A percentile compares a stretch with the other conserved stretches of the same genome.
These are phyloP conservation scores for Kwoniella dendrophila DNA, from an alignment of 768 basidiomycete species.

Conservation along the genomic window DNA sequence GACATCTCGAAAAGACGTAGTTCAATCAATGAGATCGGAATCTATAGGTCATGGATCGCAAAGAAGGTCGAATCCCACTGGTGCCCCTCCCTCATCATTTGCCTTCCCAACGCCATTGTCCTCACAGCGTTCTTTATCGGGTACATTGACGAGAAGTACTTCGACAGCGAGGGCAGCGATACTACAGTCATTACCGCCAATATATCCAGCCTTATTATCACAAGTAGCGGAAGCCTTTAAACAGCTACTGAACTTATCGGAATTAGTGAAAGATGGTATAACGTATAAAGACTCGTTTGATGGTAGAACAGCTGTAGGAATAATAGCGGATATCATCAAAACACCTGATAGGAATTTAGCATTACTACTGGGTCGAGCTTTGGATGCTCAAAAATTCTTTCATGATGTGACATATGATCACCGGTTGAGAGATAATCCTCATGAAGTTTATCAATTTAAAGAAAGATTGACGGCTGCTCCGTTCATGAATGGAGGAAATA, in stretches of 20 bases:
- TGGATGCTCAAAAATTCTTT: slow-evolving; percentile 98
- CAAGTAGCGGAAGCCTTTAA: slow-evolving; percentile 92
- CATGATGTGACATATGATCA: slow-evolving; percentile 99
- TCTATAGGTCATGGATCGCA: slow-evolving; percentile 41
- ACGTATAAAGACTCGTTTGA: slow-evolving; percentile 97
- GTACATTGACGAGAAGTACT: slow-evolving; percentile 33
- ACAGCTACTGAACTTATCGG: slow-evolving; percentile 72
- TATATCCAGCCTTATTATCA: slow-evolving; percentile 95
- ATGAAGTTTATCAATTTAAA: slow-evolving; percentile 91
- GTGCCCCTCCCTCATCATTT: slow-evolving; percentile 35
- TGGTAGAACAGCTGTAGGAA: slow-evolving; percentile 94
- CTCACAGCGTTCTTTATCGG: slow-evolving; percentile 44
- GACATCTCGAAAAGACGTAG: slow-evolving; percentile 34
- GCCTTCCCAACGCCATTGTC: slow-evolving; percentile 39
- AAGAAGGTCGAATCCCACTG: slow-evolving; percentile 9
- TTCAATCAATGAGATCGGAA: slow-evolving; percentile 43
- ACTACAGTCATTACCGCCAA: slow-evolving; percentile 68
- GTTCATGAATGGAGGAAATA: slow-evolving; percentile 63
- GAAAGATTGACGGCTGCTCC: slow-evolving; percentile 76
- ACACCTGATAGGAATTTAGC: slow-evolving; percentile 97
- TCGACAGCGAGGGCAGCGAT: slow-evolving; percentile 53
- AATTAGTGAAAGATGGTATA: slow-evolving; percentile 89
- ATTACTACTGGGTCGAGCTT: slow-evolving; percentile 85
- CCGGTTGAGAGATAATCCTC: slow-evolving; percentile 80
- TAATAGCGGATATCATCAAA: slow-evolving; percentile 97